Evolutionary conservation across 108 stramenopile species (phyloP), one percentile per base, ranked within the genome.

Genomic region (Nitzschia sp.): DNA sequence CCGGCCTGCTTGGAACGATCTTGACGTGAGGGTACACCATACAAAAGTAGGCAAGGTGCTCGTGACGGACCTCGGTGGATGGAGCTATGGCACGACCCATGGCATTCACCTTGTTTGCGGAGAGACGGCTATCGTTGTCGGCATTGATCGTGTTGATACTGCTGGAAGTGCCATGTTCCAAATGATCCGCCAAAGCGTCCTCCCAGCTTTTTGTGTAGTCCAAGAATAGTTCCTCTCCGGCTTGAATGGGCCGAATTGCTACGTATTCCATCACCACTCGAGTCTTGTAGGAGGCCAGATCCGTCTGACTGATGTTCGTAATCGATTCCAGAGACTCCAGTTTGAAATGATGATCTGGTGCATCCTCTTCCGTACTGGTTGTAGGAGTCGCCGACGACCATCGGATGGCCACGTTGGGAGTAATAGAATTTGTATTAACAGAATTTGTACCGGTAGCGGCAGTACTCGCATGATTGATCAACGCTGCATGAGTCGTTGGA

Each of bases 401-500:
- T 56, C 25, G 64, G 3, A 65, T 21, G 6, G 32, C 28, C 4
- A 65, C 53, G 48, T 58, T 80, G 13, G 78, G 78, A n/a, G n/a
- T n/a, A n/a, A n/a, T n/a, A n/a, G n/a, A n/a, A n/a, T n/a, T n/a
- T n/a, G n/a, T n/a, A n/a, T n/a, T n/a, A n/a, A n/a, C n/a, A n/a
- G n/a, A n/a, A n/a, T n/a, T n/a, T n/a, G n/a, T n/a, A n/a, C n/a
- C n/a, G 59, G 80, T 84, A 6, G 68, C 35, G 11, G 41, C 34
- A 38, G 63, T 41, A 22, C 71, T 45, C 22, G 59, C 68, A 69
- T 87, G 83, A 59, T 85, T 85, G 22, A 87, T 85, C 63, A 84
- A 79, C 3, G 80, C 80, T 15, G 73, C 80, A 17, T 74, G 68
- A n/a, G 83, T 77, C 17, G 80, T 84, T 0, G 87, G 87, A 36